phyloP scores from a whole-genome alignment of 306 rosid species.

The Psophocarpus tetragonolobus region DNA sequence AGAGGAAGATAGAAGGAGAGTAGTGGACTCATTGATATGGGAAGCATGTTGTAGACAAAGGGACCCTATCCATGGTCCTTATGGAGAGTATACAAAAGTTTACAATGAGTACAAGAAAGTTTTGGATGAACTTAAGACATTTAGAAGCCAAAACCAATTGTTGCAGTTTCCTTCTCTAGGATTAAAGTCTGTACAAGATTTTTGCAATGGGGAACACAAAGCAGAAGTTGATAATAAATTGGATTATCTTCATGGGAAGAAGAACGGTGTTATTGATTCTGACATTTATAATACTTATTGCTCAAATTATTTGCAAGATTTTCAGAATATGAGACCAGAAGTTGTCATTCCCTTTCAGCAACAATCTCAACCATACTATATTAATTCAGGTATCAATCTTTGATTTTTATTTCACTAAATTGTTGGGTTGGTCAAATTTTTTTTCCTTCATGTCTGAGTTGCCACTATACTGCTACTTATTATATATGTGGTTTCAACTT shows the following conservation, averaged over 20 bases:
- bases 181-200: slow-evolving; percentile 41
- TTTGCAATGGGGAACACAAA: slow-evolving; percentile 40
- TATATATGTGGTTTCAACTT: neutral
- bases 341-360: slow-evolving; percentile 44
- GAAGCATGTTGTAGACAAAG: slow-evolving; percentile 78
- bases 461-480: neutral
- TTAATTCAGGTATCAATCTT: slow-evolving; percentile 47
- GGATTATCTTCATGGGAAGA: slow-evolving; percentile 35
- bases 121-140: slow-evolving; percentile 48
- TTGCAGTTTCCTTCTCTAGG: slow-evolving; percentile 44
- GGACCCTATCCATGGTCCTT: slow-evolving; percentile 75
- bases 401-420: neutral
- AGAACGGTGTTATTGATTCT: slow-evolving; percentile 41
- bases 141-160: slow-evolving; percentile 39
- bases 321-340: slow-evolving; percentile 41
- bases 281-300: slow-evolving; percentile 41
- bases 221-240: slow-evolving; percentile 30
- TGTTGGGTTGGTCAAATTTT: neutral
- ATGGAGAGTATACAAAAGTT: slow-evolving; percentile 57
- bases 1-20: slow-evolving; percentile 50
- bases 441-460: neutral
- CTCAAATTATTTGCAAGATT: slow-evolving; percentile 39
- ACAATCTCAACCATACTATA: slow-evolving; percentile 46
- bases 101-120: slow-evolving; percentile 52
- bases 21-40: slow-evolving; percentile 77